Evolutionary conservation across 108 stramenopile genomes (phyloP).

Genomic region (Mediolabrus comicus): DNA sequence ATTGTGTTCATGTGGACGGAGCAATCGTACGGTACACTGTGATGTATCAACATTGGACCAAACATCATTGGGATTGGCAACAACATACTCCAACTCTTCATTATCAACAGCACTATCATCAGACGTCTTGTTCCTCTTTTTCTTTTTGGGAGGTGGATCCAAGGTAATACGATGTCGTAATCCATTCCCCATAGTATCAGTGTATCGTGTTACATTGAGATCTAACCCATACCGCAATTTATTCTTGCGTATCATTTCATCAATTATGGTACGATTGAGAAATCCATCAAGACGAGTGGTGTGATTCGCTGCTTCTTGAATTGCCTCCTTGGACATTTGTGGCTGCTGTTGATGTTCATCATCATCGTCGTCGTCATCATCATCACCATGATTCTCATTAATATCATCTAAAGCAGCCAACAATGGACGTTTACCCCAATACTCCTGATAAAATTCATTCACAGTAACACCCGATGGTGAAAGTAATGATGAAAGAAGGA

Average conservation of each 20-base stretch:
- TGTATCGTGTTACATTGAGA: slow-evolving; percentile 91
- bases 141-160: slow-evolving; percentile 54
- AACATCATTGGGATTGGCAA: slow-evolving; percentile 72
- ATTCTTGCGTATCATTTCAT: slow-evolving; percentile 49
- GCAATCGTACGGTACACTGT: slow-evolving; percentile 88
- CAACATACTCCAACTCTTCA: slow-evolving; percentile 43
- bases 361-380: not conserved
- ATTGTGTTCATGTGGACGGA: slow-evolving; percentile 91
- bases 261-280: slow-evolving; percentile 57
- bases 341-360: not conserved
- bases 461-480: slow-evolving; percentile 48
- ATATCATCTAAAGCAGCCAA: slow-evolving; percentile 36
- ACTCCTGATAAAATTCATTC: slow-evolving; percentile 69
- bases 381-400: slow-evolving; percentile 3
- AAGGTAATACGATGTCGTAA: slow-evolving; percentile 73
- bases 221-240: slow-evolving; percentile 84
- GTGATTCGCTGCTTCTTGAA: not conserved
- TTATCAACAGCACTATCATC: slow-evolving; percentile 17
- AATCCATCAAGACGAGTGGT: slow-evolving; percentile 56
- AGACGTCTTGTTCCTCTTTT: slow-evolving; percentile 5
- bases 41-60: slow-evolving; percentile 75
- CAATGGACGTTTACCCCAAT: slow-evolving; percentile 90
- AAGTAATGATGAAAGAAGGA: slow-evolving; percentile 67
- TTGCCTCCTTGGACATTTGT: not conserved
- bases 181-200: slow-evolving; percentile 67